A percentile compares a stretch with the other conserved stretches of the same genome.
Conservation (phyloP, 371 early-diverging fungal species). For the Mortierella sp. region DNA sequence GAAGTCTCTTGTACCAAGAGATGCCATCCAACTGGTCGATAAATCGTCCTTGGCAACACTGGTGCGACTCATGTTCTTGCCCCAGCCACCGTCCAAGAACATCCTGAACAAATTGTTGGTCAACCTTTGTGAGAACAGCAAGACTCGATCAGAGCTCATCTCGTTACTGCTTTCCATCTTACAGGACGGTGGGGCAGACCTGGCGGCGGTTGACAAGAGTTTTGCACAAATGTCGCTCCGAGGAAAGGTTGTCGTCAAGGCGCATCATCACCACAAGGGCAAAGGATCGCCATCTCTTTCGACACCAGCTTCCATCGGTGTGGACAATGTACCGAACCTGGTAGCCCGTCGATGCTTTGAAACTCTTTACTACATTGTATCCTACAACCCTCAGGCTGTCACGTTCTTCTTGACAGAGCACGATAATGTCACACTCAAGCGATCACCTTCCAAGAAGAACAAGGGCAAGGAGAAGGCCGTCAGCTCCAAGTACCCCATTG, state of each 20-base stretch:
- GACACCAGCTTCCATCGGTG: conserved; percentile 40
- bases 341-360: conserved; percentile 91
- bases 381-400: conserved; percentile 71
- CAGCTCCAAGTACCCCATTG: conserved; percentile 84
- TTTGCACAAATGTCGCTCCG: conserved; percentile 80
- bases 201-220: conserved; percentile 81
- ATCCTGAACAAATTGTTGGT: conserved; percentile 78
- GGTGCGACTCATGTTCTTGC: conserved; percentile 85
- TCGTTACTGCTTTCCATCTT: conserved; percentile 87
- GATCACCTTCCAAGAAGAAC: conserved; percentile 64
- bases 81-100: conserved; percentile 75
- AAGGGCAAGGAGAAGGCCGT: conserved; percentile 71
- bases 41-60: conserved; percentile 83
- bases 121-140: conserved; percentile 91
- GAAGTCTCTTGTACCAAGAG: conserved; percentile 62
- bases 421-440: conserved; percentile 66
- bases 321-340: conserved; percentile 79
- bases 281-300: conserved; percentile 39
- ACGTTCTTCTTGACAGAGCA: conserved; percentile 81
- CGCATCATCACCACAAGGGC: conserved; percentile 28
- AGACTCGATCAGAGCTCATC: conserved; percentile 86
- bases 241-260: conserved; percentile 54
- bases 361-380: conserved; percentile 77
- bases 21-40: conserved; percentile 86
- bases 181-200: conserved; percentile 82